phyloP scores from a whole-genome alignment of 495 filamentous ascomycete species.

The Penicillium cataractarum region DNA sequence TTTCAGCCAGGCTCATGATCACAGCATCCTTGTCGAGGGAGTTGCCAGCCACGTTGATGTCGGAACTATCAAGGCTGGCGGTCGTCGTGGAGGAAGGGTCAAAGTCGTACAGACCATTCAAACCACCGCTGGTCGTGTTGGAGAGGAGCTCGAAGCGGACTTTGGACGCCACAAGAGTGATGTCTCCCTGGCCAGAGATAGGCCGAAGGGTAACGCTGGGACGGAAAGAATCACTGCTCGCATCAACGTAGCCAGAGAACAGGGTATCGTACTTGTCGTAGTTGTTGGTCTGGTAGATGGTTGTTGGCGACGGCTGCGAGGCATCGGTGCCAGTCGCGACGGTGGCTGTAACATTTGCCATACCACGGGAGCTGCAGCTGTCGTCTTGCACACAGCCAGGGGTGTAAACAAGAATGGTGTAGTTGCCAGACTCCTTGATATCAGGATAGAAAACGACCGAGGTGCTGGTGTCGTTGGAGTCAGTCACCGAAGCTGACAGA shows the following conservation, averaged over 20 bases:
- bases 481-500: conserved; percentile 65
- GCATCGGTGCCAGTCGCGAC: conserved; percentile 56
- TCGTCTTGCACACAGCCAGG: conserved; percentile 85
- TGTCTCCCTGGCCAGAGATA: conserved; percentile 62
- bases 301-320: conserved; percentile 44
- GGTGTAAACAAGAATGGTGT: conserved; percentile 84
- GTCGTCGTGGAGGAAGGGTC: conserved; percentile 64
- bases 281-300: conserved; percentile 84
- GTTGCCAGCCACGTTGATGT: conserved; percentile 72
- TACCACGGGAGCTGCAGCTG: conserved; percentile 73
- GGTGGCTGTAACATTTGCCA: conserved; percentile 76
- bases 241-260: conserved; percentile 82
- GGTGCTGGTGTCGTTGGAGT: conserved; percentile 53
- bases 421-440: conserved; percentile 87
- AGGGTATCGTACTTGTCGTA: conserved; percentile 94
- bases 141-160: conserved; percentile 75
- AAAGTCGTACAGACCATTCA: conserved; percentile 94
- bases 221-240: conserved; percentile 70
- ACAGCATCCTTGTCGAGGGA: conserved; percentile 65
- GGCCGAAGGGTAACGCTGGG: conserved; percentile 82
- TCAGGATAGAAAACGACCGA: conserved; percentile 80
- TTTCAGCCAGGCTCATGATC: conserved; percentile 63
- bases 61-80: conserved; percentile 69
- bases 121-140: conserved; percentile 58
- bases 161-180: conserved; percentile 83